These are phyloP conservation scores for Pholiota adiposa DNA, from an alignment of 1,284 basidiomycete species.

Conservation along the genomic window DNA sequence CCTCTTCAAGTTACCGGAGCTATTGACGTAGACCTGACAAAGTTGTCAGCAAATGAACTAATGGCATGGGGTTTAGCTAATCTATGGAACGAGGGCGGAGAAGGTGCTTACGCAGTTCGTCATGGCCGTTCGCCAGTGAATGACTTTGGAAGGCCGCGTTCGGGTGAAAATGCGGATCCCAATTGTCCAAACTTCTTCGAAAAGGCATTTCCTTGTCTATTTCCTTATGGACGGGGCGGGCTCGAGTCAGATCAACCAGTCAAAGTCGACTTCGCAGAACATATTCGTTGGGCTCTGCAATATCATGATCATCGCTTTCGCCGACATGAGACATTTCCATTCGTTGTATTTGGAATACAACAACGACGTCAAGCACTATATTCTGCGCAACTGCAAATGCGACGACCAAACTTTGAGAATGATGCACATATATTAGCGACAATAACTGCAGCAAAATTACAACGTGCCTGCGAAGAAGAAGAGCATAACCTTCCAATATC, in stretches of 20 bases:
- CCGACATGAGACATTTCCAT: not conserved
- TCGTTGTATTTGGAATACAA: not conserved
- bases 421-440: not conserved
- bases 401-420: not conserved
- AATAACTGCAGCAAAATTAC: constrained; percentile 5
- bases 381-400: constrained; percentile 1
- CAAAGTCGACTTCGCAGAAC: constrained; percentile 31
- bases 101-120: constrained; percentile 23
- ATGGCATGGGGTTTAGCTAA: constrained; percentile 24
- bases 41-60: constrained; percentile 24
- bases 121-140: constrained; percentile 19
- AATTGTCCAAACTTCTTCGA: not conserved
- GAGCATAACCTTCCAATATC: not conserved
- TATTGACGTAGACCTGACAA: constrained; percentile 19
- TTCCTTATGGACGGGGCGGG: constrained; percentile 43
- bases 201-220: constrained; percentile 23
- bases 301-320: constrained; percentile 38
- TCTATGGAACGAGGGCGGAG: constrained; percentile 15
- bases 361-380: not conserved
- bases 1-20: constrained; percentile 25
- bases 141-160: constrained; percentile 9
- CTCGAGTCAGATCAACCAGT: constrained; percentile 29
- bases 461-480: constrained; percentile 6
- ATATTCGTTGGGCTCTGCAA: constrained; percentile 39
- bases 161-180: not conserved